Base-by-base conservation (phyloP, 495 filamentous ascomycete species). In the Xylaria acuta region DNA sequence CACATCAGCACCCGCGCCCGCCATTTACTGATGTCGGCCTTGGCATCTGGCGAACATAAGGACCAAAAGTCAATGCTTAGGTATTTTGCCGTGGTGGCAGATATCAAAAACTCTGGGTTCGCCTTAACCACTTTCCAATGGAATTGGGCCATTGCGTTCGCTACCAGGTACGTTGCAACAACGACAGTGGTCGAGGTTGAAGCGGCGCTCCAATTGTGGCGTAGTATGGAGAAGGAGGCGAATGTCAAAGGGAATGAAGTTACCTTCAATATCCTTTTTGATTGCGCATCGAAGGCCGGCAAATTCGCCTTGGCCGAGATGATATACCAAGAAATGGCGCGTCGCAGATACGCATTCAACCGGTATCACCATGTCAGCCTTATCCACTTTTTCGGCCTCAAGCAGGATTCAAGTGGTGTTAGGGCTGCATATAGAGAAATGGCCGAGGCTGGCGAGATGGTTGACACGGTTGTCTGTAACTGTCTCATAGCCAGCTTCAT, bases 191-290 rank as follows among this genome's bases (percentile, higher is more conserved):
- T 82, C 25, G 92, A 97, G 70, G 83, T 94, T 9, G 86, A 92
- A 69, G 82, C 88, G 30, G 92, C 94, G 1, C 87, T 98, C 22
- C 85, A 90, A 41, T 81, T 96, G n/a, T 98, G 94, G 94, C 89
- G 89, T 68, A 88, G 94, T 74, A 97, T 97, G 92, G 96, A 98
- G 80, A 81, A 87, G 36, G 80, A 88, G n/a, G 89, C 89, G 22
- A 86, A 88, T 6, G 79, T 94, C n/a, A 76, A 82, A 72, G 87
- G 84, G 41, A 92, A 89, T 73, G 84, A 87, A 41, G 90, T 92
- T 14, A 95, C 95, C 2, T 97, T 98, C 84, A 95, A 93, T 79
- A 92, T 97, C 67, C 88, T 99, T 38, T 97, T 97, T 73, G 93
- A 97, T 77, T 87, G 93, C 20, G 94, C 95, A 40, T 88, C 92